A percentile compares a stretch with the other conserved stretches of the same genome.
Evolutionary conservation across 768 basidiomycete species (phyloP).

Genomic region (Wakefieldia striispora): DNA sequence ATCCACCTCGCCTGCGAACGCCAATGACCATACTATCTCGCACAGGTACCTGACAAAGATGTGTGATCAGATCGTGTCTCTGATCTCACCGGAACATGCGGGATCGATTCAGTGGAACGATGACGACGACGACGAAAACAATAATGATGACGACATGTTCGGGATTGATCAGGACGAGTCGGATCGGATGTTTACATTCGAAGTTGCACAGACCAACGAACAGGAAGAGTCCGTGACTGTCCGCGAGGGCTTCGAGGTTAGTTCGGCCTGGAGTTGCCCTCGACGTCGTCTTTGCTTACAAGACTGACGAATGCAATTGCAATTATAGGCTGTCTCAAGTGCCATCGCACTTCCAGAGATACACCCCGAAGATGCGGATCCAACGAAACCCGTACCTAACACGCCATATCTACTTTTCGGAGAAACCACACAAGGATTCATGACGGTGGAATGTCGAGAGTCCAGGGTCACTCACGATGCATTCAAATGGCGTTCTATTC

Average conservation of each 20-base stretch:
- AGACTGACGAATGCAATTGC: not conserved
- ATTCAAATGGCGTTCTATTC: not conserved
- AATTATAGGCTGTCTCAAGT: constrained; percentile 10
- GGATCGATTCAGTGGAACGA: constrained; percentile 45
- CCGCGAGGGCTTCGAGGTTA: constrained; percentile 47
- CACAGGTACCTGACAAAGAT: constrained; percentile 59
- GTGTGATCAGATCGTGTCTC: constrained; percentile 50
- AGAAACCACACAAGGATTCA: constrained; percentile 41
- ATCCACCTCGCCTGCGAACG: not conserved
- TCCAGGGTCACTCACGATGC: not conserved
- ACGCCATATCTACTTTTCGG: constrained; percentile 36
- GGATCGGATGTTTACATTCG: constrained; percentile 52
- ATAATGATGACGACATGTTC: constrained; percentile 26
- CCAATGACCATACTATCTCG: not conserved
- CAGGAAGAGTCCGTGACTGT: constrained; percentile 49
- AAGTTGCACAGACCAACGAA: constrained; percentile 52
- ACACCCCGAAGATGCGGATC: constrained; percentile 2
- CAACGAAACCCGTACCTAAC: constrained; percentile 5
- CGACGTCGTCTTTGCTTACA: not conserved
- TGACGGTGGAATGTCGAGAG: constrained; percentile 31
- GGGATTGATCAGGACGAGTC: constrained; percentile 39
- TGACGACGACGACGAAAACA: constrained; percentile 29
- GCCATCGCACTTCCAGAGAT: constrained; percentile 10
- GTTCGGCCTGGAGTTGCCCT: not conserved
- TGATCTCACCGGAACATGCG: constrained; percentile 50